Evolutionary conservation across 2,329 filamentous ascomycete species (phyloP), one percentile per base, ranked within the genome.

Genomic region (Helotiales sp.): DNA sequence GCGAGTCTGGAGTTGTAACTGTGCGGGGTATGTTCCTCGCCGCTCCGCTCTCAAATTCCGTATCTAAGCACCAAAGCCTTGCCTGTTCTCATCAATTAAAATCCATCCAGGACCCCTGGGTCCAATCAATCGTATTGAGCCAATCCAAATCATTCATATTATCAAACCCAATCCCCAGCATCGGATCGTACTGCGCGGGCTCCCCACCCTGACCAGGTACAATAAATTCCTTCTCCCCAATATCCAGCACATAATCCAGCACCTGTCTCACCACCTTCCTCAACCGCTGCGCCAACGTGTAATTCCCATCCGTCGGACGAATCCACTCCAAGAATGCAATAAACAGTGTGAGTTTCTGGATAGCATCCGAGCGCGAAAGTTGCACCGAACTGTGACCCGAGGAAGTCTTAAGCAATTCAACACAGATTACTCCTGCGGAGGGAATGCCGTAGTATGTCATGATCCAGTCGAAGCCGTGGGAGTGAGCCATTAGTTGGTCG

Each of bases 281-380:
- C 34, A 76, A 54, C 22, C 73, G 65, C 32, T 69, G 69, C 10
- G 71, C 73, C 4, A 77, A 68, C 7, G 64, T 61, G 49, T 72
- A 75, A 40, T 77, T 77, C 0, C 75, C 75, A 63, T 77, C 74
- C 7, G 75, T 76, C 7, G 72, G 71, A 6, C 75, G 63, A 2
- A 76, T 72, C 75, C 75, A 77, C 61, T 76, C 74, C 10, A 76
- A 60, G 55, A 76, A 77, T 1, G 71, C 74, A 10, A 73, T 73
- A 58, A 77, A 76, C 7, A 77, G 62, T 1, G 74, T 76, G 22
- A 76, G 49, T 65, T 74, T 75, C 59, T 76, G 74, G 34, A 76
- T 73, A 4, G 72, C 71, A 11, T 73, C 69, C 7, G 73, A 74
- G 22, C 73, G 74, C 10, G 74, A 70, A 61, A 75, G 72, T n/a